Conservation (phyloP, 148 eudicot species). For the Chenopodium album region DNA sequence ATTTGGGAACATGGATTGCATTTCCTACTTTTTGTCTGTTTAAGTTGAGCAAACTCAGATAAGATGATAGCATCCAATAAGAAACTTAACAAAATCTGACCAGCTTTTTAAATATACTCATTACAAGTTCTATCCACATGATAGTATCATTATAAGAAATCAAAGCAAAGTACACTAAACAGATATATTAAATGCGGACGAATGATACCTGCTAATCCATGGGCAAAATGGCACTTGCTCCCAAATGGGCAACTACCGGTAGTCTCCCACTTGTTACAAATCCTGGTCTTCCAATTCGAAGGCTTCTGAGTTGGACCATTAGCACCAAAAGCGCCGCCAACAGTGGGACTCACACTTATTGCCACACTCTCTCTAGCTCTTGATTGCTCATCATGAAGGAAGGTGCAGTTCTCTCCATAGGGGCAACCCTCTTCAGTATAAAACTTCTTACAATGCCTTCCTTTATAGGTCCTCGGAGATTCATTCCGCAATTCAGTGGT, state of each 20-base stretch:
- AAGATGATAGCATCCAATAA: background rate
- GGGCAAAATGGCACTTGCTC: slow-evolving; percentile 93
- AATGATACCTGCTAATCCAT: slow-evolving; percentile 42
- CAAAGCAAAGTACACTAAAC: background rate
- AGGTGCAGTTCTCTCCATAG: slow-evolving; percentile 84
- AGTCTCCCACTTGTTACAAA: slow-evolving; percentile 95
- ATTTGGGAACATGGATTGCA: background rate
- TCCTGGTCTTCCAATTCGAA: slow-evolving; percentile 93
- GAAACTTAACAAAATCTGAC: background rate
- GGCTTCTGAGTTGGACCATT: slow-evolving; percentile 57
- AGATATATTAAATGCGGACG: background rate
- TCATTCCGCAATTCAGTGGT: slow-evolving; percentile 49
- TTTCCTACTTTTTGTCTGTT: slow-evolving; percentile 4
- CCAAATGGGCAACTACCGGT: slow-evolving; percentile 99
- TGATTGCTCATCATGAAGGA: slow-evolving; percentile 92
- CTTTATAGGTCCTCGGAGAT: slow-evolving; percentile 81
- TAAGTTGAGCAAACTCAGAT: background rate
- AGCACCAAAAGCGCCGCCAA: slow-evolving; percentile 41
- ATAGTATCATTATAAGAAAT: background rate
- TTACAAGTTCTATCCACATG: background rate
- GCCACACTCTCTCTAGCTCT: slow-evolving; percentile 78
- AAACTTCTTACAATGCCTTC: slow-evolving; percentile 88
- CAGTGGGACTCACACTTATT: slow-evolving; percentile 40
- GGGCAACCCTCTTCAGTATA: slow-evolving; percentile 94
- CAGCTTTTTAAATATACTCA: no score